phyloP scores from a whole-genome alignment of 331 rosid species.

The Arachis monticola region DNA sequence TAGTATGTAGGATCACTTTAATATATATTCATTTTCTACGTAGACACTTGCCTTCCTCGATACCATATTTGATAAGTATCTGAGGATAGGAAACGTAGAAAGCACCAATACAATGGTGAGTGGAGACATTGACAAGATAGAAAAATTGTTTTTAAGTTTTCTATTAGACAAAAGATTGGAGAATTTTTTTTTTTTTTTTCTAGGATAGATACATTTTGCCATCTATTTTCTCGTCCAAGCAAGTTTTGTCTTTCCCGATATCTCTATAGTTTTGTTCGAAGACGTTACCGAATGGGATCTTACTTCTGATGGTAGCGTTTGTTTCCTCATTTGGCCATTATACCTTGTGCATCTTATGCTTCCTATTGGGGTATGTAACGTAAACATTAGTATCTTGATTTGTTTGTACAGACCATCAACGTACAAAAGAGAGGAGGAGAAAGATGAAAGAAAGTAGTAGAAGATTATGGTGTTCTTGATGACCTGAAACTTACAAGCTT shows the following conservation, averaged over 20 bases:
- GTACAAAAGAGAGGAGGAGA: conserved; percentile 29
- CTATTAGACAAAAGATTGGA: too few species aligned
- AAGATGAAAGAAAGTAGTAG: conserved; percentile 11
- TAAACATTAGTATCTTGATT: not conserved
- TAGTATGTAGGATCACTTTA: too few species aligned
- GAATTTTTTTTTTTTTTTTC: too few species aligned
- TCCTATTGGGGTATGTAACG: not conserved
- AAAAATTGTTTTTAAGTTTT: too few species aligned
- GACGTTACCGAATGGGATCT: not conserved
- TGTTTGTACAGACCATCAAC: conserved; percentile 30
- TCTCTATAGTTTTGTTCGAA: not conserved
- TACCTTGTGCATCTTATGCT: not conserved
- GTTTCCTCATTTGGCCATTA: not conserved
- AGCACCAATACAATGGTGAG: too few species aligned
- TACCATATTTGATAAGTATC: too few species aligned
- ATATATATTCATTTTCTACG: too few species aligned
- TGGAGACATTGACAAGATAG: too few species aligned
- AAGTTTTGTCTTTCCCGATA: not conserved
- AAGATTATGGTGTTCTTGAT: not conserved
- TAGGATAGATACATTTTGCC: too few species aligned
- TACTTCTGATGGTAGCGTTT: not conserved
- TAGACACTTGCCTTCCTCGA: too few species aligned
- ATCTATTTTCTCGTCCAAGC: too few species aligned
- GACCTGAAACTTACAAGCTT: not conserved
- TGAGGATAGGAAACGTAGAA: too few species aligned